Conservation (phyloP, 257 asterid species). For the Ligustrum vulgare region DNA sequence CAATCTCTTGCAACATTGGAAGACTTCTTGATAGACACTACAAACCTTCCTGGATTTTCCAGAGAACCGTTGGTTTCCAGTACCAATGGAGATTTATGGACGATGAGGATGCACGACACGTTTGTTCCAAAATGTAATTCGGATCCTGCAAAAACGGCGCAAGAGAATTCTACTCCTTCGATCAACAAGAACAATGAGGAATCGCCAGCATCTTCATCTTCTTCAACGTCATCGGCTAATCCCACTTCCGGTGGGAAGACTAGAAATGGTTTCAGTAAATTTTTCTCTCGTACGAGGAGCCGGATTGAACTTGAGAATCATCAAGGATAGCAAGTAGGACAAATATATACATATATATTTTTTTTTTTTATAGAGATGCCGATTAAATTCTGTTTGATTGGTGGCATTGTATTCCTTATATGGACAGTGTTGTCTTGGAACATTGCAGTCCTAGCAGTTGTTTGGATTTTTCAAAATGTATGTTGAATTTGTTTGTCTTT, state of each 20-base stretch:
- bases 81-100: slow-evolving; percentile 33
- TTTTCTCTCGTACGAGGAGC: slow-evolving; percentile 56
- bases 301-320: slow-evolving; percentile 42
- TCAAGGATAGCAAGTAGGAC: slow-evolving; percentile 29
- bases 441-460: neutral
- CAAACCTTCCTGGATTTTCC: slow-evolving; percentile 58
- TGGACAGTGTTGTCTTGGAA: neutral
- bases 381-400: neutral
- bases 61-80: slow-evolving; percentile 30
- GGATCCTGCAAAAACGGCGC: slow-evolving; percentile 29
- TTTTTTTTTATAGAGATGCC: neutral
- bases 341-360: no score
- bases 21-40: slow-evolving; percentile 76
- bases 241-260: slow-evolving; percentile 33
- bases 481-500: neutral
- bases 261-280: slow-evolving; percentile 54
- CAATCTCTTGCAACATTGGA: slow-evolving; percentile 75
- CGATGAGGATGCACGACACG: slow-evolving; percentile 36
- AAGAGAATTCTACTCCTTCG: slow-evolving; percentile 24
- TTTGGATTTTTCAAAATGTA: neutral
- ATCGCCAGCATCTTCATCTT: slow-evolving; percentile 39
- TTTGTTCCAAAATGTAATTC: slow-evolving; percentile 27
- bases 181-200: slow-evolving; percentile 42
- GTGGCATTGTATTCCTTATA: neutral
- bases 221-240: slow-evolving; percentile 38